These are phyloP conservation scores for Leersia perrieri DNA, from an alignment of 176 grass and related monocot species.

Conservation along the genomic window DNA sequence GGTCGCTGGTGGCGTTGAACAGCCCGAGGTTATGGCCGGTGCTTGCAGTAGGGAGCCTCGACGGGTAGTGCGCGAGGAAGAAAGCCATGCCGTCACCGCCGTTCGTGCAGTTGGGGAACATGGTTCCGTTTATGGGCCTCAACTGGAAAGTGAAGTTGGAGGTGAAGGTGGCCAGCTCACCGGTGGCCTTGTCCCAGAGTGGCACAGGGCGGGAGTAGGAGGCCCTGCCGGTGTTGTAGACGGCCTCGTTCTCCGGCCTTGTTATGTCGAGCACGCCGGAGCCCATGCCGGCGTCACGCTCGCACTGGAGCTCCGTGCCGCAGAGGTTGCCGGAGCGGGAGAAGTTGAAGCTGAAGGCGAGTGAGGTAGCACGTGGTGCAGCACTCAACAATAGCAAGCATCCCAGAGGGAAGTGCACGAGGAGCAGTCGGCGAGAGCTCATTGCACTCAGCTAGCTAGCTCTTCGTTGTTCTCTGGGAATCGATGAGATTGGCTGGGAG, in stretches of 20 bases:
- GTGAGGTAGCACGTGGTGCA: neutral
- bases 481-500: too few relatives aligned
- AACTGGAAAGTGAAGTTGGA: conserved; percentile 42
- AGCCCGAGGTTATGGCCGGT: too few relatives aligned
- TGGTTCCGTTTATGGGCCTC: too few relatives aligned
- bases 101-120: too few relatives aligned
- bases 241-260: rapidly evolving
- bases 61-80: too few relatives aligned
- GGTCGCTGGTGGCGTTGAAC: too few relatives aligned
- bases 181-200: conserved; percentile 31
- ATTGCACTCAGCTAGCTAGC: neutral
- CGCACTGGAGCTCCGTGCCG: neutral
- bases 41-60: too few relatives aligned
- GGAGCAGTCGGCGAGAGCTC: neutral
- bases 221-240: conserved; percentile 1
- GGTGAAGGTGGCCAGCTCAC: conserved; percentile 33
- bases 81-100: too few relatives aligned
- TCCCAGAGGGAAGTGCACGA: too few relatives aligned
- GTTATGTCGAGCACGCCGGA: neutral
- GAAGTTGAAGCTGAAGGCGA: conserved; percentile 48
- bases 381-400: neutral
- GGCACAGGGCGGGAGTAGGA: conserved; percentile 13
- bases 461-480: too few relatives aligned
- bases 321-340: neutral
- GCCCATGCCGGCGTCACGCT: neutral